Base-by-base conservation (phyloP, 495 filamentous ascomycete species). In the Penicillium odoratum region DNA sequence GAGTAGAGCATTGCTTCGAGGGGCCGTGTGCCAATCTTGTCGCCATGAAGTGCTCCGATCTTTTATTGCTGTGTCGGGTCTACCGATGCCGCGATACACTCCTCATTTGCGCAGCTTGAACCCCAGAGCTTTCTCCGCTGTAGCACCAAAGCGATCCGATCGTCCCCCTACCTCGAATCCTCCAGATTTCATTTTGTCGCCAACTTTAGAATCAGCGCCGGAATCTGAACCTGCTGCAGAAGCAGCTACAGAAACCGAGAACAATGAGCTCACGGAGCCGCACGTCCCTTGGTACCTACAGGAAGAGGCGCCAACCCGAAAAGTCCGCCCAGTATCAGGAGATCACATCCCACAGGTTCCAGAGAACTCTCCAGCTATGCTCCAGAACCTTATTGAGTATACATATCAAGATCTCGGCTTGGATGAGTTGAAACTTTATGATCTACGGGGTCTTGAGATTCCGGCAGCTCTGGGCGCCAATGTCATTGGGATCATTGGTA, bases 401-500 rank as follows among this genome's bases (percentile, higher is more conserved):
- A 77, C 88, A 7, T 91, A 88, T 18, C 82, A 91, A 53, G 88
- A 95, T 34, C 77, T 95, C 29, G 94, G 94, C 46, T 78, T 98
- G 44, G 89, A 95, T 68, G 78, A 88, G 45, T 74, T 98, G 52
- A 77, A 74, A 6, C 61, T 98, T 10, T 74, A 93, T 50, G 94
- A 98, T 69, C 81, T 98, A 21, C 90, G 94, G 51, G 74, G 81
- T 21, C 77, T 97, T 47, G 89, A 97, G 64, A 92, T 91, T 0
- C 88, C 94, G 0, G 85, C 94, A 1, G 91, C 92, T 0, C 79
- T 98, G 36, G 94, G 94, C 7, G 83, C 91, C 15, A 88, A 92
- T 65, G 81, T 96, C 38, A 79, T 98, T 31, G 98, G 98, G 94
- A 69, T 98, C 38, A 78, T 98, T 59, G 93, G 91, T n/a, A 95